A percentile compares a stretch with the other conserved stretches of the same genome.
These are phyloP conservation scores for Ascochyta clinopodiicola DNA, from an alignment of 2,329 filamentous ascomycete species.

Conservation along the genomic window DNA sequence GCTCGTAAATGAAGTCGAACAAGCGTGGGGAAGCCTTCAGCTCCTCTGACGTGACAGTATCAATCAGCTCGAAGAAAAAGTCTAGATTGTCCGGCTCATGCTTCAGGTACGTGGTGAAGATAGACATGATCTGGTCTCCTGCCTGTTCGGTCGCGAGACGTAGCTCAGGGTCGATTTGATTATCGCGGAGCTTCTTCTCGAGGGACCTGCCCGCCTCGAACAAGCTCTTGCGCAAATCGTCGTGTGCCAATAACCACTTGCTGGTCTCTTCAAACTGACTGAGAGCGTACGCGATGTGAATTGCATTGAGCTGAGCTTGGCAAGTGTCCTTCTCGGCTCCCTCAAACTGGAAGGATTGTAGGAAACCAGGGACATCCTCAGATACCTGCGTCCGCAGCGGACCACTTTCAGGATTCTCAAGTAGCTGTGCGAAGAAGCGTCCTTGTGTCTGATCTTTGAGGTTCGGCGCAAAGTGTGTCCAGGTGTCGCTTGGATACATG, in stretches of 20 bases:
- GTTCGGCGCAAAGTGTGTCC: slow-evolving; percentile 77
- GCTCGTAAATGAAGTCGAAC: slow-evolving; percentile 81
- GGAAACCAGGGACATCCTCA: slow-evolving; percentile 74
- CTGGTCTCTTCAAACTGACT: slow-evolving; percentile 69
- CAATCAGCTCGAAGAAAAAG: slow-evolving; percentile 82
- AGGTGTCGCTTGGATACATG: slow-evolving; percentile 87
- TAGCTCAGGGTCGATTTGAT: slow-evolving; percentile 72
- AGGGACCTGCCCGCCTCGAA: slow-evolving; percentile 76
- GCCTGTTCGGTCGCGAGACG: slow-evolving; percentile 88
- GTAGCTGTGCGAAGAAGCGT: slow-evolving; percentile 86
- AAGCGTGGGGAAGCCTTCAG: slow-evolving; percentile 78
- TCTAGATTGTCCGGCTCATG: slow-evolving; percentile 79
- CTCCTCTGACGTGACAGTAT: slow-evolving; percentile 82
- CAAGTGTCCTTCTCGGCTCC: slow-evolving; percentile 71
- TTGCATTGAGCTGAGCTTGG: slow-evolving; percentile 82
- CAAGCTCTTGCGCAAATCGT: slow-evolving; percentile 64
- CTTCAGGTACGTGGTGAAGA: slow-evolving; percentile 81
- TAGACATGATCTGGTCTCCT: slow-evolving; percentile 82
- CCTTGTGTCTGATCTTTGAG: slow-evolving; percentile 87
- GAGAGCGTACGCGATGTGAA: slow-evolving; percentile 83
- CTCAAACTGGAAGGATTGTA: slow-evolving; percentile 70
- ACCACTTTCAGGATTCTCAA: slow-evolving; percentile 76
- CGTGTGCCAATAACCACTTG: slow-evolving; percentile 68
- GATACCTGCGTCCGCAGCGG: slow-evolving; percentile 77
- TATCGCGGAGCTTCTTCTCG: slow-evolving; percentile 73